A percentile compares a stretch with the other conserved stretches of the same genome.
phyloP scores from a whole-genome alignment of 1,284 basidiomycete species.

The Melampsora allii-populina region DNA sequence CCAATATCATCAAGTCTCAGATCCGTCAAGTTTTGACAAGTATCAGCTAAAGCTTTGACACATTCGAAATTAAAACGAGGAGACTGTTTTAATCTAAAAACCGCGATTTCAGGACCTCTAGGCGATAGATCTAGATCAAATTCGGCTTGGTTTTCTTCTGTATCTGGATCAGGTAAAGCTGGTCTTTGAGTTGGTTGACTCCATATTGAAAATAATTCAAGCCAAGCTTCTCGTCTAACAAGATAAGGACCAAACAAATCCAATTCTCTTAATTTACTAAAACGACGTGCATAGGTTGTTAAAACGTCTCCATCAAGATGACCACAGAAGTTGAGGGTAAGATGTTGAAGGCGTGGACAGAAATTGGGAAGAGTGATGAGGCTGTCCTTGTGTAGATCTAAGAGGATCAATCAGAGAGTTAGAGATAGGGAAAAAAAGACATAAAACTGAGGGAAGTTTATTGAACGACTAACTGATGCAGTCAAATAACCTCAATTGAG shows the following conservation, averaged over 20 bases:
- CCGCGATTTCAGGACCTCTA: slow-evolving; percentile 14
- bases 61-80: slow-evolving; percentile 80
- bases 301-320: slow-evolving; percentile 71
- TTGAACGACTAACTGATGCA: slow-evolving; percentile 69
- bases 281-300: slow-evolving; percentile 62
- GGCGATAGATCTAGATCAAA: background rate
- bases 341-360: slow-evolving; percentile 71
- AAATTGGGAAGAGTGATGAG: slow-evolving; percentile 68
- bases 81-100: slow-evolving; percentile 55
- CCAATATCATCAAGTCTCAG: slow-evolving; percentile 78
- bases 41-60: slow-evolving; percentile 62
- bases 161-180: slow-evolving; percentile 18
- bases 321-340: slow-evolving; percentile 84
- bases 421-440: background rate
- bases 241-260: slow-evolving; percentile 88
- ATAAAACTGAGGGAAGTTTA: background rate
- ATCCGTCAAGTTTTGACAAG: slow-evolving; percentile 64
- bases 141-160: background rate
- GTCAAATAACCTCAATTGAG: slow-evolving; percentile 75
- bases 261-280: slow-evolving; percentile 67
- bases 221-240: slow-evolving; percentile 54
- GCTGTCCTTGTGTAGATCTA: slow-evolving; percentile 67
- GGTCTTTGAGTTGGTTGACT: slow-evolving; percentile 3
- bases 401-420: slow-evolving; percentile 19
- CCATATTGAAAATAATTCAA: background rate